These are phyloP conservation scores for Macrotyloma uniflorum DNA, from an alignment of 306 rosid genomes.

Conservation along the genomic window DNA sequence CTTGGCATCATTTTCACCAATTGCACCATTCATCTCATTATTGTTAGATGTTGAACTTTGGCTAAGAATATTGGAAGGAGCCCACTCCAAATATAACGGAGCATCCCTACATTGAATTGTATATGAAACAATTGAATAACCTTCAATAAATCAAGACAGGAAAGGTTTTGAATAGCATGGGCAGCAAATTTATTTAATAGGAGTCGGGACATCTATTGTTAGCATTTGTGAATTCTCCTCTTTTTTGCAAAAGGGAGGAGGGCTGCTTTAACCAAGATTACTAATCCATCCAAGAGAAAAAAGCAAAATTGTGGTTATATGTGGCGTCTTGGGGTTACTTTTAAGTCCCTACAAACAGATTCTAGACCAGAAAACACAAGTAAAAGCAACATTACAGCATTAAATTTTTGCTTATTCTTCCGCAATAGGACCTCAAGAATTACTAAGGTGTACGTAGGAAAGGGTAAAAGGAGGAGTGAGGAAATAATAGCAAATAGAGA, in stretches of 20 bases:
- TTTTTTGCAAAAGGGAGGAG: neutral
- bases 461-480: neutral
- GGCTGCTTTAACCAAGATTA: neutral
- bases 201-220: neutral
- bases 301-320: neutral
- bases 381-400: neutral
- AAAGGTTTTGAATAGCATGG: conserved; percentile 14
- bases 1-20: conserved; percentile 73
- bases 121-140: conserved; percentile 31
- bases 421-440: neutral
- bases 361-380: neutral
- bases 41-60: conserved; percentile 49
- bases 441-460: neutral
- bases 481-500: neutral
- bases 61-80: conserved; percentile 76
- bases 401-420: neutral
- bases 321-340: conserved; percentile 7
- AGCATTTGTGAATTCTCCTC: neutral
- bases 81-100: conserved; percentile 95
- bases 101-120: conserved; percentile 64
- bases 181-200: neutral
- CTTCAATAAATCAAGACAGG: conserved; percentile 22
- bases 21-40: conserved; percentile 45
- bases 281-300: neutral
- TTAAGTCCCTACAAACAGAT: neutral